phyloP scores from a whole-genome alignment of 352 stramenopile genomes.

The Poterioochromonas sp. region DNA sequence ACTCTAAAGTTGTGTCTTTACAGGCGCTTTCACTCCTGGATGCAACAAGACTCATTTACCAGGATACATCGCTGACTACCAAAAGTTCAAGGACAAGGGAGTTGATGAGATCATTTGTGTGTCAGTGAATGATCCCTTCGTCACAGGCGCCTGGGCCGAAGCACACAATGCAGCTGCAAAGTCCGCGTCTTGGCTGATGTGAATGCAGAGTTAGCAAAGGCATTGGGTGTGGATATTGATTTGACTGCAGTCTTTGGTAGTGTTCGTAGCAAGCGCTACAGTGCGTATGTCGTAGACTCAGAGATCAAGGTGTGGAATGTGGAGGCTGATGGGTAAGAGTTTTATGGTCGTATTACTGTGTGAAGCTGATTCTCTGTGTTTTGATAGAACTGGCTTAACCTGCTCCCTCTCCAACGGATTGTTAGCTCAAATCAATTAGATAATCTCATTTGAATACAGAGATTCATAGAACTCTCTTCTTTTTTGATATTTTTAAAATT shows the following conservation, averaged over 20 bases:
- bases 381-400: slow-evolving; percentile 1
- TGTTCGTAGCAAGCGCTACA: neutral
- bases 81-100: slow-evolving; percentile 22
- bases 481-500: no score
- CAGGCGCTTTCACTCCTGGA: slow-evolving; percentile 17
- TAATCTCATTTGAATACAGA: no score
- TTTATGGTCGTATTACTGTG: no score
- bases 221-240: neutral
- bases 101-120: slow-evolving; percentile 14
- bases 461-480: no score
- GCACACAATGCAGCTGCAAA: neutral
- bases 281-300: neutral
- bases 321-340: neutral
- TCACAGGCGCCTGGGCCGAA: neutral
- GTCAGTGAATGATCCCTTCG: slow-evolving; percentile 1
- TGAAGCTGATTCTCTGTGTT: no score
- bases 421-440: neutral
- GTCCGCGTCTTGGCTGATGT: neutral
- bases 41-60: slow-evolving; percentile 16
- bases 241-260: neutral
- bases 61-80: neutral
- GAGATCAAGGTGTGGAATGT: slow-evolving; percentile 13
- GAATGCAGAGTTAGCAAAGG: neutral
- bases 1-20: neutral
- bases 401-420: neutral